Evolutionary conservation across 2,329 filamentous ascomycete species (phyloP).

Genomic region (Aureobasidium sp.): DNA sequence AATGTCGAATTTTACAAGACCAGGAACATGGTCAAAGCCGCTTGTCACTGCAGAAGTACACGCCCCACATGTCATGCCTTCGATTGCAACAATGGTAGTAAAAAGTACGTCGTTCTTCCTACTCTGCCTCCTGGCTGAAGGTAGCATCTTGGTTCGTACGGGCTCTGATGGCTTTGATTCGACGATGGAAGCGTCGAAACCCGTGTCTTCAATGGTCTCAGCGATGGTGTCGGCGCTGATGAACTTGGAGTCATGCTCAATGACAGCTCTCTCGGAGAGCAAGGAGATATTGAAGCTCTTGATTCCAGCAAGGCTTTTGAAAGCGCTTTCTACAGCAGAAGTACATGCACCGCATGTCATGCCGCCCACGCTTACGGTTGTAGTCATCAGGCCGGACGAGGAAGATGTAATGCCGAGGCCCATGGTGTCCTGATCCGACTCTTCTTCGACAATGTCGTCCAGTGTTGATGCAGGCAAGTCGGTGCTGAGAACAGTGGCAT

Average conservation of each 20-base stretch:
- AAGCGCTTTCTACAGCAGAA: constrained; percentile 87
- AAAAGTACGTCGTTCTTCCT: constrained; percentile 39
- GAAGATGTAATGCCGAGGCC: constrained; percentile 16
- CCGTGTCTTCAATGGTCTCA: constrained; percentile 84
- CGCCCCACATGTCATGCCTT: constrained; percentile 96
- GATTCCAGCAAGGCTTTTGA: constrained; percentile 73
- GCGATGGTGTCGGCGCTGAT: constrained; percentile 69
- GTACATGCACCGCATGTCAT: constrained; percentile 90
- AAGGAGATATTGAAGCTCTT: constrained; percentile 85
- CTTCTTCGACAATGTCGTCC: constrained; percentile 20
- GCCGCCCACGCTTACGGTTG: constrained; percentile 82
- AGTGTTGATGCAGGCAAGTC: constrained; percentile 24
- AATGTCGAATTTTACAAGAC: constrained; percentile 85
- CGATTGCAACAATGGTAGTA: constrained; percentile 79
- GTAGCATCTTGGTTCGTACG: constrained; percentile 28
- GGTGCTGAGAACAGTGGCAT: constrained; percentile 53
- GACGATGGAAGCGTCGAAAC: constrained; percentile 81
- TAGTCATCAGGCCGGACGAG: constrained; percentile 62
- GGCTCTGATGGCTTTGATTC: constrained; percentile 54
- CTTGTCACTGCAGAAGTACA: constrained; percentile 88
- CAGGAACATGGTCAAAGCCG: constrained; percentile 69
- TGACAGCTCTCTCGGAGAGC: constrained; percentile 91
- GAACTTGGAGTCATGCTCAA: constrained; percentile 74
- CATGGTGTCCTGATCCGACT: constrained; percentile 20
- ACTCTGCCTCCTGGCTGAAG: constrained; percentile 28